These are phyloP conservation scores for Colletotrichum euphorbiae DNA, from an alignment of 2,329 filamentous ascomycete genomes.

Conservation along the genomic window DNA sequence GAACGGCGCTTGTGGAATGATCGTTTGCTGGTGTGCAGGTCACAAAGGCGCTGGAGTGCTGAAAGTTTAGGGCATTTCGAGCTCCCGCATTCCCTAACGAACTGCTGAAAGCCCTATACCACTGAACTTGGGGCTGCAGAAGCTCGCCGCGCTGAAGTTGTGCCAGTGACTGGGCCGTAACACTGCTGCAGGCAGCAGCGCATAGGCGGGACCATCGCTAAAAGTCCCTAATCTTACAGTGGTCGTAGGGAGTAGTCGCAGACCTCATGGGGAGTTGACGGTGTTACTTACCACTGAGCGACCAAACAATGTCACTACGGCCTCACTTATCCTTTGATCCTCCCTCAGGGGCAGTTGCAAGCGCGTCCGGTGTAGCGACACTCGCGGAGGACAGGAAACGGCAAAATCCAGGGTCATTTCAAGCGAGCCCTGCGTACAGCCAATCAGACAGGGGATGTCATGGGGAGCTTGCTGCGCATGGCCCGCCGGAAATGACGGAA, in stretches of 20 bases:
- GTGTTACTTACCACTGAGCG: background rate
- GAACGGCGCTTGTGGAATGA: background rate
- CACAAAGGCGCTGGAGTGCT: background rate
- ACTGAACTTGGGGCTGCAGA: background rate
- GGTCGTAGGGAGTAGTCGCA: background rate
- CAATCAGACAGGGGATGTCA: background rate
- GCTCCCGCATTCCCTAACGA: background rate
- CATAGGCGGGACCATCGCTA: background rate
- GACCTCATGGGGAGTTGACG: background rate
- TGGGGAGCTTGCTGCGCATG: background rate
- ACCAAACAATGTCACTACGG: background rate
- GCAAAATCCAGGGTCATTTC: background rate
- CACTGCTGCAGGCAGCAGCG: background rate
- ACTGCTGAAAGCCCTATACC: background rate
- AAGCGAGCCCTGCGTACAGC: background rate
- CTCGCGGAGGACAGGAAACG: background rate
- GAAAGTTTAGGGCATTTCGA: background rate
- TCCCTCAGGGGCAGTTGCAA: background rate
- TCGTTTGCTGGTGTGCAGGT: background rate
- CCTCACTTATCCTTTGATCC: background rate
- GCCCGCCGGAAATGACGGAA: background rate
- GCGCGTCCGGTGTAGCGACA: background rate
- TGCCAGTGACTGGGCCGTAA: background rate
- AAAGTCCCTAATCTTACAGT: background rate
- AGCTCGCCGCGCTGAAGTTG: background rate